Base-by-base conservation (phyloP, 2,329 filamentous ascomycete species). In the Aphanoascus verrucosus region DNA sequence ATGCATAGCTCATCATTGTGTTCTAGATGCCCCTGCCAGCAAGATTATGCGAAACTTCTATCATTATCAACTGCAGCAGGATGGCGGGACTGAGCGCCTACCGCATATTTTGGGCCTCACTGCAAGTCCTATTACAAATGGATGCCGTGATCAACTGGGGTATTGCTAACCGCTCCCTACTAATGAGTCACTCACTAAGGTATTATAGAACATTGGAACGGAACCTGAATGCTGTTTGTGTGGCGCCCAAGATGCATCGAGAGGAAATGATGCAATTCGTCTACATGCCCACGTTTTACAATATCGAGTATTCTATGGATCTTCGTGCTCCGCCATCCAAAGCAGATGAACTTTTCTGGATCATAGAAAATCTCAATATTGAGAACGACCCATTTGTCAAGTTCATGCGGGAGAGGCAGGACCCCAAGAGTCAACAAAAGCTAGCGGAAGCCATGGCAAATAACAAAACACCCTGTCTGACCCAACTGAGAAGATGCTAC, bases 51-150 rank as follows among this genome's bases (percentile, higher is more conserved):
- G 69, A 28, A 71, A 81, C 31, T 84, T 85, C 59, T 94, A 94
- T 61, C 78, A 81, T 57, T 70, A 72, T 28, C 67, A 64, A 15
- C 74, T 74, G 49, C 58, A 52, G 0, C 57, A 53, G 58, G 55
- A 56, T 1, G 74, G 72, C 0, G 56, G 65, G 0, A 38, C 56
- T 11, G 56, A 60, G n/a, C 53, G 53, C 44, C 63, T 72, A 7
- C 89, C 89, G 0, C 73, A 75, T 17, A 83, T 95, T 28, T 72
- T 95, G 4, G 89, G 88, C 0, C 73, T 95, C 20, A 90, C 85
- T 5, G 89, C 89, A 0, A 94, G 86, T 57, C 88, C 88, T 0
- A 77, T 87, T 2, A 81, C 84, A 58, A 79, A 74, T 53, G 80
- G 77, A 1, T 77, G 76, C 14, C 65, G 75, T 1, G 68, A 72